Evolutionary conservation across 345 rosid genomes (phyloP).

Genomic region (Murraya koenigii): DNA sequence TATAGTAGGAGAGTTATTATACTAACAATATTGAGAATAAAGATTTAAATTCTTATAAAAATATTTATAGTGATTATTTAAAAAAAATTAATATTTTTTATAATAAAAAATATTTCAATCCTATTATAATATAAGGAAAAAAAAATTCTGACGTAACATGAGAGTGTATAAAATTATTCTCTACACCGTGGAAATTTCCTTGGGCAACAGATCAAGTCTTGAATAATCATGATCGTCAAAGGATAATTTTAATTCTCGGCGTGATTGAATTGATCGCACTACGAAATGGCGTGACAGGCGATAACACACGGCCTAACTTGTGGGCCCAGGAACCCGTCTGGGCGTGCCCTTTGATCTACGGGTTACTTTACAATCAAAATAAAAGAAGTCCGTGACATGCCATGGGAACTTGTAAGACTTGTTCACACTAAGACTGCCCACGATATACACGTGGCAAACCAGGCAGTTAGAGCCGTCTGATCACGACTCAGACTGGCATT

Average conservation of each 20-base stretch:
- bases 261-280: conserved; percentile 7
- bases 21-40: no score
- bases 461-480: not conserved
- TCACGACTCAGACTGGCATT: not conserved
- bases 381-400: not conserved
- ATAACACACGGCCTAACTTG: not conserved
- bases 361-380: not conserved
- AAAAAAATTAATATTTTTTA: no score
- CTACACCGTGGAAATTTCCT: not conserved
- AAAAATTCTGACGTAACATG: no score
- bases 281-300: not conserved
- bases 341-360: not conserved
- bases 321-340: not conserved
- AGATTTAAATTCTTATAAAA: no score
- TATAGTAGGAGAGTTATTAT: no score
- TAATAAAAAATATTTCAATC: no score
- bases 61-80: no score
- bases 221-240: not conserved
- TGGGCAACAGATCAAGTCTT: not conserved
- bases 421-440: not conserved
- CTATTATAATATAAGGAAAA: no score
- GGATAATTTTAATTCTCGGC: not conserved
- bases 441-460: not conserved
- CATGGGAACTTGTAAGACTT: not conserved
- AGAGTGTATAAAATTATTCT: no score